These are phyloP conservation scores for Daldinia decipiens DNA, from an alignment of 495 filamentous ascomycete species.

Conservation along the genomic window DNA sequence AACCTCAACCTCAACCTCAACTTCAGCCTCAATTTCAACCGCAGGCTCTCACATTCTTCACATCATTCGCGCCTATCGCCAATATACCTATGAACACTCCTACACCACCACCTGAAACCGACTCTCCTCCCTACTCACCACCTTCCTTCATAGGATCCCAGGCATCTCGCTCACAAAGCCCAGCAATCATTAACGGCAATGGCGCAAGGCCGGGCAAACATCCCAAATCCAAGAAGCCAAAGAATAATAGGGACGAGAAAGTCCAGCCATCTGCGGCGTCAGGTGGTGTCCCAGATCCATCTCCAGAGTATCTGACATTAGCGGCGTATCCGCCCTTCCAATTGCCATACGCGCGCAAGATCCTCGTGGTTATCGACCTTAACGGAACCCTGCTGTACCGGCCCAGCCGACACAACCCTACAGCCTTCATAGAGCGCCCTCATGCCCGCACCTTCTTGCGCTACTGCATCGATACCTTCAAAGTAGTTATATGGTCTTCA, in stretches of 20 bases:
- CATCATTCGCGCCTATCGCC: no score
- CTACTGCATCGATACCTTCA: constrained; percentile 72
- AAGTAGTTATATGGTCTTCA: constrained; percentile 91
- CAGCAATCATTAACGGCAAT: constrained; percentile 1
- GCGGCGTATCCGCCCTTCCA: constrained; percentile 38
- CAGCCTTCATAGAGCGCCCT: constrained; percentile 68
- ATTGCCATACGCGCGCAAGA: constrained; percentile 49
- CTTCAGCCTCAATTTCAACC: not conserved
- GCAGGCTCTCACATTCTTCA: not conserved
- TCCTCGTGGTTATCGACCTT: constrained; percentile 88
- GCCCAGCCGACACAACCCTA: constrained; percentile 58
- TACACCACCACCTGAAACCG: constrained; percentile 1
- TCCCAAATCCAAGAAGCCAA: not conserved
- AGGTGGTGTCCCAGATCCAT: constrained; percentile 61
- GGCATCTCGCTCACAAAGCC: not conserved
- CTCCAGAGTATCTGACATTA: constrained; percentile 51
- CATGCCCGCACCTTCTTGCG: constrained; percentile 71
- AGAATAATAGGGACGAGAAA: constrained; percentile 35
- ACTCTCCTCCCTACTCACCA: constrained; percentile 11
- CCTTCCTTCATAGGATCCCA: constrained; percentile 1
- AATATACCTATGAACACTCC: not conserved
- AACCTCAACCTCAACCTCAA: not conserved
- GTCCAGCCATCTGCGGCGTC: constrained; percentile 53
- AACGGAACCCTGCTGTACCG: constrained; percentile 91
- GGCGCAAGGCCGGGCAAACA: not conserved